These are phyloP conservation scores for Auriscalpium vulgare DNA, from an alignment of 768 basidiomycete genomes.

Conservation along the genomic window DNA sequence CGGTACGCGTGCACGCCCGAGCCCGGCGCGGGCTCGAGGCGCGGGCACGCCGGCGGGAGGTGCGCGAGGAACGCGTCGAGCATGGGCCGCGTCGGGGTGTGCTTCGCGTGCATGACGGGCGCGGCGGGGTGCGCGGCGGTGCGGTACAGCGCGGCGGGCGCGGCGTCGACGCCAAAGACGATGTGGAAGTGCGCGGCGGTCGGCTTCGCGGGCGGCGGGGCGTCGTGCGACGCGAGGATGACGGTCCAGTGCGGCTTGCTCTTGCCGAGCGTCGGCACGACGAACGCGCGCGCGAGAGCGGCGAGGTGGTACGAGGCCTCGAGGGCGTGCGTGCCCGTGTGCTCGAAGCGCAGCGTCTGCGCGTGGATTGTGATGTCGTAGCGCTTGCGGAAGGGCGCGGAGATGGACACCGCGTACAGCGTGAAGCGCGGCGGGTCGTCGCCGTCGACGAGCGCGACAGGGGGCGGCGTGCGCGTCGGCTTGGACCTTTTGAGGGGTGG, in stretches of 20 bases:
- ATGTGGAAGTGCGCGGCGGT: conserved; percentile 31
- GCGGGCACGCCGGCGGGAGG: conserved; percentile 22
- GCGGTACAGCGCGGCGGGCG: conserved; percentile 35
- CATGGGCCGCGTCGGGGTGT: conserved; percentile 39
- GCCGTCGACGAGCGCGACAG: neutral
- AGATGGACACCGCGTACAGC: conserved; percentile 57
- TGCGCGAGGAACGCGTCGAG: conserved; percentile 46
- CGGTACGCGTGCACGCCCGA: conserved; percentile 65
- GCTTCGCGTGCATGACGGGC: conserved; percentile 33
- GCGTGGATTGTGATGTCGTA: conserved; percentile 54
- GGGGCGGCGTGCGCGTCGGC: neutral
- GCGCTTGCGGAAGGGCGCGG: conserved; percentile 71
- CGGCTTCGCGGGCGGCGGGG: conserved; percentile 6
- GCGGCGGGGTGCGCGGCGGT: conserved; percentile 31
- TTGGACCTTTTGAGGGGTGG: conserved; percentile 2
- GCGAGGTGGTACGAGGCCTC: conserved; percentile 44
- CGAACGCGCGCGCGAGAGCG: conserved; percentile 50
- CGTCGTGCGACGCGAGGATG: conserved; percentile 18
- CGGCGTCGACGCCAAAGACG: conserved; percentile 66
- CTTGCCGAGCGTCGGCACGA: conserved; percentile 56
- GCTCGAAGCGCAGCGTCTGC: conserved; percentile 42
- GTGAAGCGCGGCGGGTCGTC: conserved; percentile 46
- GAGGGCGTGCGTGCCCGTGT: conserved; percentile 39
- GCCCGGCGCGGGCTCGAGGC: conserved; percentile 26
- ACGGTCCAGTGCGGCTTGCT: conserved; percentile 22